Evolutionary conservation across 805 yeast species (phyloP).

Genomic region (Kockiozyma suomiensis): DNA sequence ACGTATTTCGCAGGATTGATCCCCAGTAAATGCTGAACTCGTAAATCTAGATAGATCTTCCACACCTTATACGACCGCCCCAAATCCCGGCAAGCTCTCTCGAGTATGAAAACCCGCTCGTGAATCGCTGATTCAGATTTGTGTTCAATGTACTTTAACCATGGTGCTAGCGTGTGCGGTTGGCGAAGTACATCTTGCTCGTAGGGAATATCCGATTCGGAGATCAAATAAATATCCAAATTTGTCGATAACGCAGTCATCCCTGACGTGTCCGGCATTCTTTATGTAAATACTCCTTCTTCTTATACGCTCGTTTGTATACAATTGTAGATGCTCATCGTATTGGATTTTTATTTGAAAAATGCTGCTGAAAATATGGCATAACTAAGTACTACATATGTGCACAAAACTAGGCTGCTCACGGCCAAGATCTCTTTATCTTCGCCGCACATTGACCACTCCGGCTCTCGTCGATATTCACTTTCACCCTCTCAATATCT

Average conservation of each 20-base stretch:
- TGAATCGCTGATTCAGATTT: constrained; percentile 37
- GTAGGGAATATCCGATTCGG: constrained; percentile 51
- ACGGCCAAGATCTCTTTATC: constrained; percentile 7
- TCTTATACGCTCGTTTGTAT: too few relatives aligned
- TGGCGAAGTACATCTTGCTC: constrained; percentile 50
- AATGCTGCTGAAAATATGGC: neutral
- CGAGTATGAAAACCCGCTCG: constrained; percentile 48
- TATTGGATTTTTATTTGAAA: neutral
- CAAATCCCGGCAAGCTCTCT: constrained; percentile 53
- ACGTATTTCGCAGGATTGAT: constrained; percentile 41
- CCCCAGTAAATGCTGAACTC: constrained; percentile 42
- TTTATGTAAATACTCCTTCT: too few relatives aligned
- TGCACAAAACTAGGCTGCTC: constrained; percentile 8
- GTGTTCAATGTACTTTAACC: constrained; percentile 47
- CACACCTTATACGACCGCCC: constrained; percentile 58
- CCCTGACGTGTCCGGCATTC: neutral
- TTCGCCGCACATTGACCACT: constrained; percentile 3
- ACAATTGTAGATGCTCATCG: neutral
- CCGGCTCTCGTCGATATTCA: neutral
- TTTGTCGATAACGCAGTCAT: neutral
- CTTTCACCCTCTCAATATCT: neutral
- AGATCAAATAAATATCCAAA: constrained; percentile 20
- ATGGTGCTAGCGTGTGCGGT: constrained; percentile 44
- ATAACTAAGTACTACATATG: neutral
- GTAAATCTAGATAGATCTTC: constrained; percentile 52